phyloP scores from a whole-genome alignment of 1,284 basidiomycete species.

The Cryptococcus floricola region DNA sequence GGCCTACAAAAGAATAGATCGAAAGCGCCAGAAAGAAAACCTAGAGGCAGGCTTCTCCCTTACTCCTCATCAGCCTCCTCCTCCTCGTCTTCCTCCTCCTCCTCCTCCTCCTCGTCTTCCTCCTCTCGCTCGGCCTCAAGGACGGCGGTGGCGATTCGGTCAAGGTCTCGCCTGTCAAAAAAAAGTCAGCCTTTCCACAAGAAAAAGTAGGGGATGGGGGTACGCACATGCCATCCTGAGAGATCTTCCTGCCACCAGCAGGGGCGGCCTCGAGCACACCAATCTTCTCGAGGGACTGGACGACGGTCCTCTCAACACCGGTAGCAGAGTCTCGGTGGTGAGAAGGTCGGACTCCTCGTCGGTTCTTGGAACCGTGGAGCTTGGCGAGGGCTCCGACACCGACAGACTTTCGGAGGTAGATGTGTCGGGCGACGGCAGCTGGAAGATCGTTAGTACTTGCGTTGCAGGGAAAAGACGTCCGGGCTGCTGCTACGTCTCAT shows the following conservation, averaged over 20 bases:
- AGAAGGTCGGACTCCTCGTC: slow-evolving; percentile 89
- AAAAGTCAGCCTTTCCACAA: not conserved
- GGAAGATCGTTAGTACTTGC: slow-evolving; percentile 7
- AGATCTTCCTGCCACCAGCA: slow-evolving; percentile 93
- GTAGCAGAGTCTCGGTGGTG: slow-evolving; percentile 88
- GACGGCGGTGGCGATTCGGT: slow-evolving; percentile 96
- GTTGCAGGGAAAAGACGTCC: not conserved
- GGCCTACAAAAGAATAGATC: not conserved
- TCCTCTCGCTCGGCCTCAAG: slow-evolving; percentile 82
- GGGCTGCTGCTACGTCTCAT: not conserved
- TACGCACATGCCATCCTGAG: slow-evolving; percentile 79
- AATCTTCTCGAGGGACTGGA: slow-evolving; percentile 98
- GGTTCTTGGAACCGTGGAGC: slow-evolving; percentile 94
- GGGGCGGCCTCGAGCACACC: slow-evolving; percentile 92
- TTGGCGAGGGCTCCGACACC: slow-evolving; percentile 94
- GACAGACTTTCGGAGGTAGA: slow-evolving; percentile 99
- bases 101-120: slow-evolving; percentile 81
- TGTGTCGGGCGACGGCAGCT: slow-evolving; percentile 98
- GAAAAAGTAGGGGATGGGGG: not conserved
- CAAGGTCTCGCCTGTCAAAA: slow-evolving; percentile 70
- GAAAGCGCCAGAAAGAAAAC: not conserved
- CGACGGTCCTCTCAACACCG: slow-evolving; percentile 83
- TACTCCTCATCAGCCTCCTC: slow-evolving; percentile 50
- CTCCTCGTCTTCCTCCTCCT: slow-evolving; percentile 71
- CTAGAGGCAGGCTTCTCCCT: not conserved